Conservation (phyloP, 768 basidiomycete genomes). For the Tubosaeta sp. region DNA sequence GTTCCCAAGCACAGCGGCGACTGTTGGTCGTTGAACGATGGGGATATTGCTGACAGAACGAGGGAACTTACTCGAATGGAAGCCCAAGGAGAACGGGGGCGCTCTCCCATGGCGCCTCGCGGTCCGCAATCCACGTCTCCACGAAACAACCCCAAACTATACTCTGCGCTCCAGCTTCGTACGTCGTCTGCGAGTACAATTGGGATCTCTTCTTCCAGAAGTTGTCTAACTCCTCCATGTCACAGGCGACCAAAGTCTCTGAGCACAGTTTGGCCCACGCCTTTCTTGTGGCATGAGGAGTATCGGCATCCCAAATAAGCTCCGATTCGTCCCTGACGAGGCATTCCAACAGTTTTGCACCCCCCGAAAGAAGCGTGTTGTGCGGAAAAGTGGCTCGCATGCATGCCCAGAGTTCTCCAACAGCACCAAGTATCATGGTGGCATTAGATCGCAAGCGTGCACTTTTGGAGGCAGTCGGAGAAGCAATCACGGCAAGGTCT, state of each 20-base stretch:
- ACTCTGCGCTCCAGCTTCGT: conserved; percentile 40
- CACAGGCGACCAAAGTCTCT: conserved; percentile 48
- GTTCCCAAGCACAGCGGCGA: conserved; percentile 45
- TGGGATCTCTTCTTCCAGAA: conserved; percentile 45
- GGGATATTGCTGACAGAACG: not conserved
- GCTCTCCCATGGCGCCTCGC: conserved; percentile 49
- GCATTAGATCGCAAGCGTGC: conserved; percentile 32
- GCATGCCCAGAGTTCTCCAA: conserved; percentile 55
- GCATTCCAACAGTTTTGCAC: conserved; percentile 42
- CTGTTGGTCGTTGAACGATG: conserved; percentile 22
- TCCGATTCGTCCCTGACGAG: conserved; percentile 47
- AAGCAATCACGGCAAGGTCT: conserved; percentile 34
- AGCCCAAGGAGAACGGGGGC: conserved; percentile 48
- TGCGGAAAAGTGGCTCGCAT: conserved; percentile 42
- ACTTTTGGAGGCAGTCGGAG: conserved; percentile 11
- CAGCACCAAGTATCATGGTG: conserved; percentile 53
- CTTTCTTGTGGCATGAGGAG: conserved; percentile 41
- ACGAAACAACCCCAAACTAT: conserved; percentile 56
- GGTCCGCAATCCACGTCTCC: conserved; percentile 49
- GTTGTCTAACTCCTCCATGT: conserved; percentile 40
- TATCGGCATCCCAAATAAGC: conserved; percentile 41
- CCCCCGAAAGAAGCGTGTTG: conserved; percentile 39
- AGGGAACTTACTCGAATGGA: conserved; percentile 56
- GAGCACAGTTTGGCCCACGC: conserved; percentile 62
- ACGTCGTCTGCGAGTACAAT: conserved; percentile 25